Base-by-base conservation (phyloP, 805 yeast genomes). In the Metschnikowia gruessii region DNA sequence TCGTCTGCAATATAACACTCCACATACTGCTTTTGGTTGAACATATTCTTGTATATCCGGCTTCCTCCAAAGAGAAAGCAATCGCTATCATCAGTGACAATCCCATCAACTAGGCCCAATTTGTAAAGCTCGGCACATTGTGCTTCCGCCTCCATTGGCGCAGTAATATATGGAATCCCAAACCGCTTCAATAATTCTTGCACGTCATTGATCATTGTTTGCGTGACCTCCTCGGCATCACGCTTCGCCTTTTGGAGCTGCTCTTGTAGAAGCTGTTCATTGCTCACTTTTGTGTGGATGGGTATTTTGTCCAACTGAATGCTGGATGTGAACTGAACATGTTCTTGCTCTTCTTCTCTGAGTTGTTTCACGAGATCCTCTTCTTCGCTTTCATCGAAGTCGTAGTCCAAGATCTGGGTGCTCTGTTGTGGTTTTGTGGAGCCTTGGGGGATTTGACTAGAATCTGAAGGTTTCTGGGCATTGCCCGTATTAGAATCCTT, bases 81-180 rank as follows among this genome's bases (percentile, higher is more conserved):
- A 76, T 94, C 99, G 54, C 96, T 88, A 70, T 94, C 99, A 66
- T 94, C 99, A 0, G 99, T 94, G 19, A 94, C 83, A 5, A 94
- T 85, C 0, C 99, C 99, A 64, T 94, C 98, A 3, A 92, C 97
- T 16, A 94, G 69, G 0, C 77, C 80, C 18, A 90, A 63, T n/a
- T 65, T 60, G 33, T 81, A 64, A 6, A 94, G 66, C 53, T 85
- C 87, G 0, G 96, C 97, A 68, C 99, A 94, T 60, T 94, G 99
- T 0, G 99, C 98, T 68, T 94, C 99, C 1, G 99, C 99, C 66
- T 94, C 99, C 91, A 89, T 89, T 1, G 99, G 99, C 0, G 99
- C 97, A 0, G 96, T 87, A 9, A 94, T 77, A 55, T 81, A 94
- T 0, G 99, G 99, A 4, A 94, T 86, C 1, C 99, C 99, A 72